Conservation (phyloP, 768 basidiomycete species). For the Boletus coccyginus region DNA sequence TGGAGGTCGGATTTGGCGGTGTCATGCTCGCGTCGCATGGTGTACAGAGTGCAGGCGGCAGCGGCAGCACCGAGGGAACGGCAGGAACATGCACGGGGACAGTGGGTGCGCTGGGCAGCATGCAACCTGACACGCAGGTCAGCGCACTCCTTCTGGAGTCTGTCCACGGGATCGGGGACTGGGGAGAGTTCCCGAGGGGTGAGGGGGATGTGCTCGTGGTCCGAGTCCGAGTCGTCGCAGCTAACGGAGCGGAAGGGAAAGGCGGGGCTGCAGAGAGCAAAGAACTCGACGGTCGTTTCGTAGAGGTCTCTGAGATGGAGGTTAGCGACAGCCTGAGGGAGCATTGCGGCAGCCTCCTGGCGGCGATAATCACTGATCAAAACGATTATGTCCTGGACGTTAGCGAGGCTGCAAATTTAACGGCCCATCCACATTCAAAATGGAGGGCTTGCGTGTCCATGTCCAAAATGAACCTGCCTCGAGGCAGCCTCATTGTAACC, state of each 20-base stretch:
- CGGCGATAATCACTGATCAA: conserved; percentile 39
- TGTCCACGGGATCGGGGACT: conserved; percentile 39
- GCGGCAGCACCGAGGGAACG: conserved; percentile 37
- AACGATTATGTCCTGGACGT: too few relatives aligned
- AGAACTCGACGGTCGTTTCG: conserved; percentile 59
- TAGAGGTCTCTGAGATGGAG: conserved; percentile 47
- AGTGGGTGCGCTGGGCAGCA: conserved; percentile 35
- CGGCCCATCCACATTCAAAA: too few relatives aligned
- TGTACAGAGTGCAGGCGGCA: conserved; percentile 40
- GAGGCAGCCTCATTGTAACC: conserved; percentile 6
- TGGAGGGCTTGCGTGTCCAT: conserved; percentile 20
- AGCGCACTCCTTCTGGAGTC: conserved; percentile 39
- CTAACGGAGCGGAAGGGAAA: conserved; percentile 20
- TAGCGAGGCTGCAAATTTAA: conserved; percentile 11
- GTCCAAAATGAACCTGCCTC: conserved; percentile 6
- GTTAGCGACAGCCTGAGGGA: conserved; percentile 39
- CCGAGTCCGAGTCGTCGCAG: conserved; percentile 28
- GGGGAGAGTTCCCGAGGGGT: conserved; percentile 35
- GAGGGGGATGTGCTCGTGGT: conserved; percentile 25
- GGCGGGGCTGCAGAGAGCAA: conserved; percentile 44
- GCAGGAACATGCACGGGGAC: conserved; percentile 31
- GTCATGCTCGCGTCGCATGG: conserved; percentile 55
- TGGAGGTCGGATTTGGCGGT: conserved; percentile 52
- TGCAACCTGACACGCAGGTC: conserved; percentile 43
- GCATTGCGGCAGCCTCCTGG: conserved; percentile 33